phyloP scores from a whole-genome alignment of 352 stramenopile species.

The Phytophthora europaea region DNA sequence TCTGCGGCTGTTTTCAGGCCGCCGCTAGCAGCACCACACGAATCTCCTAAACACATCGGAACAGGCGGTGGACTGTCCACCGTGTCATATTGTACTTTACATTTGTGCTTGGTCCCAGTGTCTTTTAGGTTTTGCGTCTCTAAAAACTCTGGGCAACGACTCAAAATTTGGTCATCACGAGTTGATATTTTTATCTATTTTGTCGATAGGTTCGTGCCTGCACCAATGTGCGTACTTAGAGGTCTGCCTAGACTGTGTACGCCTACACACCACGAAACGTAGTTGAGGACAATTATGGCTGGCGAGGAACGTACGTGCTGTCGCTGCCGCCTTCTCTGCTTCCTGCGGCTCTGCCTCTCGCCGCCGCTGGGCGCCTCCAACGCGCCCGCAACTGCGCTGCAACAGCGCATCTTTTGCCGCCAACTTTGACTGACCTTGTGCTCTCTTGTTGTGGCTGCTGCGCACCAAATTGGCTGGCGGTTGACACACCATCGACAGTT shows the following conservation, averaged over 20 bases:
- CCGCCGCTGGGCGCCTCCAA: not conserved
- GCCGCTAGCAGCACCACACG: too few relatives aligned
- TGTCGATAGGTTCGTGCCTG: not conserved
- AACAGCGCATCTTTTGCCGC: conserved; percentile 1
- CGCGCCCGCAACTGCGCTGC: not conserved
- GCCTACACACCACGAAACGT: conserved; percentile 34
- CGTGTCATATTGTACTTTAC: too few relatives aligned
- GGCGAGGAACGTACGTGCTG: conserved; percentile 43
- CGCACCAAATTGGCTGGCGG: not conserved
- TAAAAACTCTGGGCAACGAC: too few relatives aligned
- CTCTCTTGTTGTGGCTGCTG: conserved; percentile 3
- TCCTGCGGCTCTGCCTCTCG: conserved; percentile 8
- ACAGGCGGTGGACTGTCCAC: too few relatives aligned
- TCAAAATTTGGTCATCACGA: not conserved
- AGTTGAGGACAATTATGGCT: conserved; percentile 38
- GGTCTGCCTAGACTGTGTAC: not conserved
- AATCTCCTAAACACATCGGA: too few relatives aligned
- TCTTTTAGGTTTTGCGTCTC: too few relatives aligned
- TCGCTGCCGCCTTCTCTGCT: conserved; percentile 8
- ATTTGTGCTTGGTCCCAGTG: too few relatives aligned
- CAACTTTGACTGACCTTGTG: conserved; percentile 21
- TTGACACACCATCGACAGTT: conserved; percentile 28
- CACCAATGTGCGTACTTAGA: not conserved
- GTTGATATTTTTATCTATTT: not conserved
- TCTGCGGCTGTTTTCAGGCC: too few relatives aligned